Evolutionary conservation across 306 rosid species (phyloP).

Genomic region (Bauhinia variegata): DNA sequence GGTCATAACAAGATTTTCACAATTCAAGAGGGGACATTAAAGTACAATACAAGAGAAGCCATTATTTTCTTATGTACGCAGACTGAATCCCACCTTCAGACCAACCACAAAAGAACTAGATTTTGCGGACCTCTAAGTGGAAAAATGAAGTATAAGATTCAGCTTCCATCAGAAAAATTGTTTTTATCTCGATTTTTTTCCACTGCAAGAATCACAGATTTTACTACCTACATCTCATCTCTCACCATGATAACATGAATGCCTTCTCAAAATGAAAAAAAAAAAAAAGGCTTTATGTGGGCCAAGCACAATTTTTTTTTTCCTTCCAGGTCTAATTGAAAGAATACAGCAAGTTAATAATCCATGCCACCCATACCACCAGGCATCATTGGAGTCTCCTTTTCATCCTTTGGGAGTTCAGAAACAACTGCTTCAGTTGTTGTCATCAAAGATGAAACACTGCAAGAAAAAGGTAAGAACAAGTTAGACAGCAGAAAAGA

Average conservation of each 20-base stretch:
- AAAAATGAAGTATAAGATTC: not conserved
- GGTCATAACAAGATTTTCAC: too few relatives aligned
- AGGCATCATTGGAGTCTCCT: slow-evolving; percentile 63
- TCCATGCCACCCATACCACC: slow-evolving; percentile 75
- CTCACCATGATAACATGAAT: slow-evolving; percentile 57
- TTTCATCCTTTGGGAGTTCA: slow-evolving; percentile 75
- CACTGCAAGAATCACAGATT: slow-evolving; percentile 26
- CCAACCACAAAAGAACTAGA: too few relatives aligned
- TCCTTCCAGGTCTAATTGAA: slow-evolving; percentile 1
- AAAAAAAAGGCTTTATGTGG: not conserved
- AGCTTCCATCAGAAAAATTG: too few relatives aligned
- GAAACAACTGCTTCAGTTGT: slow-evolving; percentile 91
- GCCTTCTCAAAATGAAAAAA: slow-evolving; percentile 38
- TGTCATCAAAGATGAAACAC: slow-evolving; percentile 93
- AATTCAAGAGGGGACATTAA: too few relatives aligned
- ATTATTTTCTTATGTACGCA: too few relatives aligned
- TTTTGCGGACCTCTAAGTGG: not conserved
- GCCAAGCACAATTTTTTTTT: slow-evolving; percentile 23
- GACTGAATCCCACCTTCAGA: too few relatives aligned
- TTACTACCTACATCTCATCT: slow-evolving; percentile 45
- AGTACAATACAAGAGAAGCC: too few relatives aligned
- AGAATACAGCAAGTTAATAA: slow-evolving; percentile 41
- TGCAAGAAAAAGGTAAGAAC: slow-evolving; percentile 41
- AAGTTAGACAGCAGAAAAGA: slow-evolving; percentile 8
- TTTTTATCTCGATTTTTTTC: slow-evolving; percentile 13